Percentiles rank a stretch among this genome's conserved stretches.
These are phyloP conservation scores for Sophora flavescens DNA, from an alignment of 306 rosid genomes.

Conservation along the genomic window DNA sequence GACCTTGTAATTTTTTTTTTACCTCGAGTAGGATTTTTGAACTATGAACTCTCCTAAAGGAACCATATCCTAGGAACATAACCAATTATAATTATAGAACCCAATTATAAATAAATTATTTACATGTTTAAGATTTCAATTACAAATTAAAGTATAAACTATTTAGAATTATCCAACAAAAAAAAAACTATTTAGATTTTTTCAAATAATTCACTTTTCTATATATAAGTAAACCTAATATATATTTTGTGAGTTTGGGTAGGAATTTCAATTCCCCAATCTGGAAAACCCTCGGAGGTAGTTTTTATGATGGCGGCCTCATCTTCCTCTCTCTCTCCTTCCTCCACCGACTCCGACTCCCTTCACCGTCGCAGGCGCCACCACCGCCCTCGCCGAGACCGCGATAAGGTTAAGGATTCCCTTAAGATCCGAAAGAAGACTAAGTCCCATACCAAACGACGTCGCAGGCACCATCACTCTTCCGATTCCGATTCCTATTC, in stretches of 20 bases:
- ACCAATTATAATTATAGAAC: too few species aligned
- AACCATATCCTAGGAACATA: too few species aligned
- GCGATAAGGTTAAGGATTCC: conserved; percentile 53
- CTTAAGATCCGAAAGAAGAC: conserved; percentile 75
- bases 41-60: too few species aligned
- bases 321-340: conserved; percentile 58
- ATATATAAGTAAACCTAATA: too few species aligned
- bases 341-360: conserved; percentile 44
- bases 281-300: conserved; percentile 51
- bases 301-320: conserved; percentile 71
- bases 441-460: conserved; percentile 77
- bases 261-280: neutral
- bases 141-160: too few species aligned
- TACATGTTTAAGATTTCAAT: too few species aligned
- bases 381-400: conserved; percentile 61
- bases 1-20: too few species aligned
- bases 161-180: too few species aligned
- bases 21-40: too few species aligned
- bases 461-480: conserved; percentile 72
- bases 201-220: too few species aligned
- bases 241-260: neutral
- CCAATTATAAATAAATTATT: too few species aligned
- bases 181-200: too few species aligned
- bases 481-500: conserved; percentile 51
- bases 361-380: conserved; percentile 62